Conservation (phyloP, 805 yeast species). For the Saturnispora silvae region DNA sequence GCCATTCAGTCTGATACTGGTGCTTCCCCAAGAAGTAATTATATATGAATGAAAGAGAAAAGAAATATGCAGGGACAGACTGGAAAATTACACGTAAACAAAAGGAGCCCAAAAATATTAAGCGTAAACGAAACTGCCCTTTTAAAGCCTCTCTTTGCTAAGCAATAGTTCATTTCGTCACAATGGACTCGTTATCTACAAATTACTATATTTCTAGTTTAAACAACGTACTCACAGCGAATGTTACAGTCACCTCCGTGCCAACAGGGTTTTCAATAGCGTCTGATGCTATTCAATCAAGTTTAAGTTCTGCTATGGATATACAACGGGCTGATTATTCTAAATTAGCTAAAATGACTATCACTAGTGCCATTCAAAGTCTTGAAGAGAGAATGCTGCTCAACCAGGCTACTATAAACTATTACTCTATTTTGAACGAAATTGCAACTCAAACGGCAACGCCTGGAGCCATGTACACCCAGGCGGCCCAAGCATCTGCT, state of each 20-base stretch:
- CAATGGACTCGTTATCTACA: too few relatives aligned
- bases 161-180: too few relatives aligned
- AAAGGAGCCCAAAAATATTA: too few relatives aligned
- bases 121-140: too few relatives aligned
- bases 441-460: conserved; percentile 21
- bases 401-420: conserved; percentile 17
- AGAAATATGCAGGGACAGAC: too few relatives aligned
- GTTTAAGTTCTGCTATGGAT: conserved; percentile 6
- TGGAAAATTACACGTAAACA: too few relatives aligned
- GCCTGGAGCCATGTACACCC: conserved; percentile 11
- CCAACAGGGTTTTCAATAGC: conserved; percentile 10
- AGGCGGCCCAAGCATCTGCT: conserved; percentile 19
- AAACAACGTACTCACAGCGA: not conserved
- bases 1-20: too few relatives aligned
- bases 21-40: too few relatives aligned
- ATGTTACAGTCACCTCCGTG: not conserved
- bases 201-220: too few relatives aligned
- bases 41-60: too few relatives aligned
- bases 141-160: too few relatives aligned
- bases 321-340: conserved; percentile 2
- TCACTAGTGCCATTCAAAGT: conserved; percentile 1
- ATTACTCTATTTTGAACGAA: conserved; percentile 16
- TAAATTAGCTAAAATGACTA: conserved; percentile 5
- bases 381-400: conserved; percentile 10
- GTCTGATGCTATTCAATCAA: conserved; percentile 12